Percentiles rank a stretch among this genome's conserved stretches.
Evolutionary conservation across 2,329 filamentous ascomycete genomes (phyloP).

Genomic region (Trichoderma sp.): DNA sequence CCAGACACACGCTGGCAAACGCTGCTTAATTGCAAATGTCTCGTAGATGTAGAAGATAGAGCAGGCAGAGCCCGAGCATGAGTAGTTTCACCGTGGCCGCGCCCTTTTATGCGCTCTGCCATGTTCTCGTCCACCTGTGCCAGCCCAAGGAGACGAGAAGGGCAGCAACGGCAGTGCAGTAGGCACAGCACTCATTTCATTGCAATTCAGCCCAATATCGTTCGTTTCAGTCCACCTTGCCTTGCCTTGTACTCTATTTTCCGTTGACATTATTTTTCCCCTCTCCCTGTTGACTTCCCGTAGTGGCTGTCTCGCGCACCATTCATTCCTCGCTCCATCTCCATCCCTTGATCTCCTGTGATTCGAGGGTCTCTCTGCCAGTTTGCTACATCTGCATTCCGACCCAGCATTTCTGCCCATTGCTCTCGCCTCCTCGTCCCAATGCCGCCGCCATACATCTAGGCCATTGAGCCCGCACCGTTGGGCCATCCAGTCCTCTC

Average conservation of each 20-base stretch:
- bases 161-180: background rate
- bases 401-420: constrained; percentile 25
- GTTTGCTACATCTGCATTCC: constrained; percentile 28
- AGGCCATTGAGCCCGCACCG: constrained; percentile 18
- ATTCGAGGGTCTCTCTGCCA: constrained; percentile 27
- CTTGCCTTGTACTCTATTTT: background rate
- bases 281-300: constrained; percentile 25
- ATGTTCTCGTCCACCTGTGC: background rate
- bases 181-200: background rate
- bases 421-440: constrained; percentile 22
- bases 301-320: constrained; percentile 42
- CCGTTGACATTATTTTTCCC: background rate
- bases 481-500: background rate
- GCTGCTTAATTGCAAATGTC: background rate
- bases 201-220: background rate
- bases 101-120: constrained; percentile 10
- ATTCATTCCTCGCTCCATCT: constrained; percentile 44
- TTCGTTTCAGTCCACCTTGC: background rate
- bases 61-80: background rate
- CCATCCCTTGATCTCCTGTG: constrained; percentile 39
- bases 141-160: background rate
- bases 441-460: constrained; percentile 23
- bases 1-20: constrained; percentile 4
- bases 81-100: constrained; percentile 1
- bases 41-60: background rate